phyloP scores from a whole-genome alignment of 2,329 filamentous ascomycete genomes.

The Aspergillus chevalieri region DNA sequence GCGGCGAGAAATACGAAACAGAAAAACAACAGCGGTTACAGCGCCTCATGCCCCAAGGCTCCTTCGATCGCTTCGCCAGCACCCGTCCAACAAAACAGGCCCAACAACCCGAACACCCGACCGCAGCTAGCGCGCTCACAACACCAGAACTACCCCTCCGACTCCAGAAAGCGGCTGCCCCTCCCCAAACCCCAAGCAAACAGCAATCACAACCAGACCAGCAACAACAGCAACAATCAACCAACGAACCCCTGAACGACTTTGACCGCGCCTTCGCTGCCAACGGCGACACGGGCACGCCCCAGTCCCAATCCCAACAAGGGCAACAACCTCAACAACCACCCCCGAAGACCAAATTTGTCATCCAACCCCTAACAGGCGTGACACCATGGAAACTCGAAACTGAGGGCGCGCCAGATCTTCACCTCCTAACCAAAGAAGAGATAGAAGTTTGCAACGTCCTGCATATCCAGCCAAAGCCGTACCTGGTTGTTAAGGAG shows the following conservation, averaged over 20 bases:
- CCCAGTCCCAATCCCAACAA: conserved; percentile 12
- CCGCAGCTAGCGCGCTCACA: conserved; percentile 69
- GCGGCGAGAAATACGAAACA: conserved; percentile 84
- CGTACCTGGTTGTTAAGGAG: conserved; percentile 92
- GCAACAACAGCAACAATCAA: conserved; percentile 18
- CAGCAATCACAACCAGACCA: background rate
- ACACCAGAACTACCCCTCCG: conserved; percentile 69
- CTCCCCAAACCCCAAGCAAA: background rate
- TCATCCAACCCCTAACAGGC: conserved; percentile 43
- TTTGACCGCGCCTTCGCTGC: conserved; percentile 51
- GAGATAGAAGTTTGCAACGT: conserved; percentile 82
- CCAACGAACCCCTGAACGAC: conserved; percentile 40
- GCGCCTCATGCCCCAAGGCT: conserved; percentile 60
- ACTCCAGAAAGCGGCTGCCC: conserved; percentile 38
- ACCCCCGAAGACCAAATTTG: conserved; percentile 46
- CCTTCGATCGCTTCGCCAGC: conserved; percentile 77
- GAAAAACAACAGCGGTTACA: conserved; percentile 76
- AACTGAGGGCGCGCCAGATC: conserved; percentile 67
- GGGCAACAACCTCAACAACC: background rate
- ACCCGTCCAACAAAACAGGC: conserved; percentile 61
- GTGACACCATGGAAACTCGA: conserved; percentile 56
- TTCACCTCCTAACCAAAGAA: conserved; percentile 77
- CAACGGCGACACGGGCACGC: conserved; percentile 38
- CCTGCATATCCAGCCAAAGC: conserved; percentile 82
- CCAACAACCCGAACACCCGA: conserved; percentile 63